phyloP scores from a whole-genome alignment of 495 filamentous ascomycete genomes.

The Penicillium steckii region DNA sequence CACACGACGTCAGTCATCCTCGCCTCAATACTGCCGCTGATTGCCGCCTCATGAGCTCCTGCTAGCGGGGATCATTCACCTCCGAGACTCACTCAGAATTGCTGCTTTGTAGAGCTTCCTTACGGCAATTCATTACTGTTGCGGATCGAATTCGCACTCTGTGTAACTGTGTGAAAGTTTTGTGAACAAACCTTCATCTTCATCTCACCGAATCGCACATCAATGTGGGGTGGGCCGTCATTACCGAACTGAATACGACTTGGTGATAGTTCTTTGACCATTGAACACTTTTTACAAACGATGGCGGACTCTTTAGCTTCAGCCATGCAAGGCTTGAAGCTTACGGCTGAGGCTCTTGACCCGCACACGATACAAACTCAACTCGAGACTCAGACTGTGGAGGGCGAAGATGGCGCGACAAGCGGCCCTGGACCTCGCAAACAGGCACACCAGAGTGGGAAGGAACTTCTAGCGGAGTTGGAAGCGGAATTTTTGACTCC shows the following conservation, averaged over 20 bases:
- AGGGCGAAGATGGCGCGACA: constrained; percentile 34
- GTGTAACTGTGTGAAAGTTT: neutral
- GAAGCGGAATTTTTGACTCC: constrained; percentile 79
- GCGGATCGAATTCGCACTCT: neutral
- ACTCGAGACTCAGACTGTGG: constrained; percentile 25
- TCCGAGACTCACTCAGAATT: neutral
- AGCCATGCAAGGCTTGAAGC: constrained; percentile 28
- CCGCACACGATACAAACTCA: constrained; percentile 12
- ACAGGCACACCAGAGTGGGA: constrained; percentile 44
- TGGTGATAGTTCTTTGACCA: neutral
- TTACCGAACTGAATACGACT: constrained; percentile 3
- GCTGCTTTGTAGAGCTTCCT: neutral
- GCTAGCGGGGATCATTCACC: neutral
- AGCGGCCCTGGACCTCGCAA: constrained; percentile 51
- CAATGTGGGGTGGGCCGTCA: constrained; percentile 7
- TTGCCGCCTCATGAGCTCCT: constrained; percentile 11
- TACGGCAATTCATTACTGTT: neutral
- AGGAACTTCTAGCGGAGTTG: constrained; percentile 63
- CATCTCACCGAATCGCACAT: constrained; percentile 1
- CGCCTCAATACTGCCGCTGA: constrained; percentile 7
- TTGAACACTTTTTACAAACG: neutral
- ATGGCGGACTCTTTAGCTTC: constrained; percentile 30
- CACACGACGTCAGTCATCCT: constrained; percentile 16
- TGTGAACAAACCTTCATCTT: neutral
- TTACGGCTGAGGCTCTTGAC: constrained; percentile 24